Evolutionary conservation across 2,329 filamentous ascomycete species (phyloP), one percentile per base, ranked within the genome.

Genomic region (Pseudogymnoascus sp.): DNA sequence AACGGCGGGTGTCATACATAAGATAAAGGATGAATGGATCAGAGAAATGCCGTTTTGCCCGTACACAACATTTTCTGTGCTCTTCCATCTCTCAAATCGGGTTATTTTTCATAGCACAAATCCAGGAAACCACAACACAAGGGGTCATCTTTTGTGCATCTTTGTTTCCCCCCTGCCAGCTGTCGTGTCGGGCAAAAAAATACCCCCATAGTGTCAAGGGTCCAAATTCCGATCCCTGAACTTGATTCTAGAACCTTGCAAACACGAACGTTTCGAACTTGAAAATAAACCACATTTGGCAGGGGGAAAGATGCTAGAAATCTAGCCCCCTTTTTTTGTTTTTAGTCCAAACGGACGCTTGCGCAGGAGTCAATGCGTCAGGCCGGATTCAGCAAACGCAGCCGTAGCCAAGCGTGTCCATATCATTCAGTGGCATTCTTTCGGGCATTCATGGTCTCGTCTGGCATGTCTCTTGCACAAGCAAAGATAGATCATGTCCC

Each of bases 331-430:
- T 55, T 33, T 14, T 25, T 18, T 49, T 35, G 18, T 28, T 55
- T 55, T 55, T 55, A 55, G 49, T 35, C 49, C 49, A 55, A 55
- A 55, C 28, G 49, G 49, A 33, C 49, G 49, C 49, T 55, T 55
- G 49, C 49, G 49, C 49, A 55, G 49, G 49, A 55, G 49, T 55
- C 49, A 14, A 55, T 55, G 49, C 49, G 49, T 55, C 28, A 18
- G 49, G 49, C 49, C 49, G 28, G 49, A 55, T 55, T 14, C 16
- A 55, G 49, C 28, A 35, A 55, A 55, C 25, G 9, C 49, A 55
- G 9, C 28, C 28, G 49, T 35, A 7, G 28, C 49, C 49, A 55
- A 55, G 49, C 1, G n/a, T 14, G 49, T 55, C 49, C n/a, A 8
- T 55, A 33, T 18, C 28, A 33, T 55, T 55, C 49, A 55, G 49